phyloP scores from a whole-genome alignment of 2,329 filamentous ascomycete genomes.

The Colletotrichum cuscutae region DNA sequence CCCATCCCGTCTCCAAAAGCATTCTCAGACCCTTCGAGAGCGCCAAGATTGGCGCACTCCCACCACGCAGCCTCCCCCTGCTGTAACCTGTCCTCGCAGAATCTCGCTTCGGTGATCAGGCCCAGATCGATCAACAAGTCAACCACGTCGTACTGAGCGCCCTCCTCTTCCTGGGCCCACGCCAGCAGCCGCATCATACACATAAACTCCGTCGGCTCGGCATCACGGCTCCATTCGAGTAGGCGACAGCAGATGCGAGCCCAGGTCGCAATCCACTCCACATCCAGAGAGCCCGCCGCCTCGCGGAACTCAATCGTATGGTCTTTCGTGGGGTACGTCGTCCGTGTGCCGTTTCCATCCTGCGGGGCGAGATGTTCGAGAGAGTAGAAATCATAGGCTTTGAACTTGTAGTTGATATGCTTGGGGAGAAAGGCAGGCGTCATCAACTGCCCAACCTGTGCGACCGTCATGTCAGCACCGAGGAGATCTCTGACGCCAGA shows the following conservation, averaged over 20 bases:
- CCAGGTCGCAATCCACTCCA: conserved; percentile 48
- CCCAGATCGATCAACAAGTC: conserved; percentile 49
- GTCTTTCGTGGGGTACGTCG: neutral
- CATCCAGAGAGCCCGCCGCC: conserved; percentile 46
- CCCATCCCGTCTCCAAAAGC: neutral
- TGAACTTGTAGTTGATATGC: conserved; percentile 29
- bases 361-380: neutral
- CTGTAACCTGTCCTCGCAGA: conserved; percentile 40
- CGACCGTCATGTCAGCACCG: conserved; percentile 17
- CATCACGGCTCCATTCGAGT: conserved; percentile 41
- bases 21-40: neutral
- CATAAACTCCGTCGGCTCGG: conserved; percentile 43
- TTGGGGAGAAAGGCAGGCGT: neutral
- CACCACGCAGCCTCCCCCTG: conserved; percentile 40
- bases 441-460: conserved; percentile 29
- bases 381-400: conserved; percentile 7
- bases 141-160: conserved; percentile 46
- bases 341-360: neutral
- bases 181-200: conserved; percentile 39
- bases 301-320: conserved; percentile 51
- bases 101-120: conserved; percentile 42
- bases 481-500: conserved; percentile 34
- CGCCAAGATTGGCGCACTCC: conserved; percentile 36
- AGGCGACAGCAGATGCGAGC: conserved; percentile 45
- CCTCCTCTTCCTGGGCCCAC: conserved; percentile 34